Conservation (phyloP, 1,284 basidiomycete genomes). For the Mycena citricolor region DNA sequence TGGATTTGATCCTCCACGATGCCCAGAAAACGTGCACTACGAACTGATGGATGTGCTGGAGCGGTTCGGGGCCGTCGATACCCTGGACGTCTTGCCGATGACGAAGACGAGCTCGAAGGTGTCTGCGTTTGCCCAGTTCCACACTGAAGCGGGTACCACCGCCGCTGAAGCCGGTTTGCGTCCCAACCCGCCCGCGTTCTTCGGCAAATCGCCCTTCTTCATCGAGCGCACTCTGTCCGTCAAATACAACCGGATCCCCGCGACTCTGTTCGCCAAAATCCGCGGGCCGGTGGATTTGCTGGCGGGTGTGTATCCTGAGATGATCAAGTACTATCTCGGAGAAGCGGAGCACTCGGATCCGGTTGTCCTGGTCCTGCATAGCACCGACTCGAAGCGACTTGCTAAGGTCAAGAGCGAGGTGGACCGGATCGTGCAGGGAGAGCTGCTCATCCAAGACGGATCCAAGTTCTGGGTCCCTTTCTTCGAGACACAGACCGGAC, state of each 20-base stretch:
- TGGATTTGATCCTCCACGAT: conserved; percentile 2
- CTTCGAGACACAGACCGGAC: conserved; percentile 39
- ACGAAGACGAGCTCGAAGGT: conserved; percentile 29
- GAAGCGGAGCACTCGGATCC: conserved; percentile 27
- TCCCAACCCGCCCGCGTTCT: conserved; percentile 28
- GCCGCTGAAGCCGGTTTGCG: conserved; percentile 30
- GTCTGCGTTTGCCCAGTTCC: conserved; percentile 39
- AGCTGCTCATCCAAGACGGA: conserved; percentile 32
- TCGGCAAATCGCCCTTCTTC: conserved; percentile 35
- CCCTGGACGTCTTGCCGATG: conserved; percentile 33
- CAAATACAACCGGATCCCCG: conserved; percentile 10
- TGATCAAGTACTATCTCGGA: conserved; percentile 35
- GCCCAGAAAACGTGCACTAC: conserved; percentile 3
- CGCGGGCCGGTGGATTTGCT: conserved; percentile 7
- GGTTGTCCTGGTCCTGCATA: conserved; percentile 41
- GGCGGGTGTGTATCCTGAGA: conserved; percentile 24
- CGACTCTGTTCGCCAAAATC: conserved; percentile 4
- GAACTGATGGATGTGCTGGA: conserved; percentile 26
- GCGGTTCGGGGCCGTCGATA: conserved; percentile 31
- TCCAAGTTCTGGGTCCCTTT: conserved; percentile 47
- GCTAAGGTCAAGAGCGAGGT: conserved; percentile 36
- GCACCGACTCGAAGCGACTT: conserved; percentile 35
- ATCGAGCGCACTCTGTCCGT: conserved; percentile 32
- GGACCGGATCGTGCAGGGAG: conserved; percentile 38
- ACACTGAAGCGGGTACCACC: conserved; percentile 28